Base-by-base conservation (phyloP, 2,329 filamentous ascomycete genomes). In the Cladorrhinum sp. region DNA sequence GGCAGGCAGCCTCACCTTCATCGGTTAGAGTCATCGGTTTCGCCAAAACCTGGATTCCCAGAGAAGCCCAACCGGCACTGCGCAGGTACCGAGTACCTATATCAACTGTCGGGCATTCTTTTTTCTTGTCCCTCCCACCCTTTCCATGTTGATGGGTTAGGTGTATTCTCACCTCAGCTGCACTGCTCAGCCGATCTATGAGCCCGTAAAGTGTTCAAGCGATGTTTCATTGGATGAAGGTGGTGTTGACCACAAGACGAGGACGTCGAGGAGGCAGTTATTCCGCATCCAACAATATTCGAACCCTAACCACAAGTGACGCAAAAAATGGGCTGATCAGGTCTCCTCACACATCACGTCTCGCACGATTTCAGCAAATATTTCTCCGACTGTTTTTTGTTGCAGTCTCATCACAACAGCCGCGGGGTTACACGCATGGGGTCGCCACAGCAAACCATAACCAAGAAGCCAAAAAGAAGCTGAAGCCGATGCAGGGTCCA, bases 241-340 rank as follows among this genome's bases (percentile, higher is more conserved):
- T 10, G 36, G 4, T 16, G 36, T 12, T 42, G 36, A 12, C 14
- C 6, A 42, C 36, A 42, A 42, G 16, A 42, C 36, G 16, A n/a
- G n/a, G n/a, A n/a, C n/a, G n/a, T n/a, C n/a, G n/a, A 46, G n/a
- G 42, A 46, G 42, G 8, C 42, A 46, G 10, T 18, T n/a, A n/a
- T 20, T 46, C n/a, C 42, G 42, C 7, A 18, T 46, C 16, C 42
- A 46, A 46, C 33, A 36, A 36, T 36, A 20, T 16, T 46, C n/a
- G n/a, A 46, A 46, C 16, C 6, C 5, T 20, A 18, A 2, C 16
- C n/a, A 4, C 3, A 49, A 49, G 39, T 57, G 54, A 57, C 54
- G 54, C 36, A 48, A 57, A n/a, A 18, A 57, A 57, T 57, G 21
- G 42, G 54, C 54, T 49, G 54, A 57, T 57, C 16, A 28, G 12